Evolutionary conservation across 73 alveolate genomes (phyloP).

Genomic region (Blepharisma stoltei): DNA sequence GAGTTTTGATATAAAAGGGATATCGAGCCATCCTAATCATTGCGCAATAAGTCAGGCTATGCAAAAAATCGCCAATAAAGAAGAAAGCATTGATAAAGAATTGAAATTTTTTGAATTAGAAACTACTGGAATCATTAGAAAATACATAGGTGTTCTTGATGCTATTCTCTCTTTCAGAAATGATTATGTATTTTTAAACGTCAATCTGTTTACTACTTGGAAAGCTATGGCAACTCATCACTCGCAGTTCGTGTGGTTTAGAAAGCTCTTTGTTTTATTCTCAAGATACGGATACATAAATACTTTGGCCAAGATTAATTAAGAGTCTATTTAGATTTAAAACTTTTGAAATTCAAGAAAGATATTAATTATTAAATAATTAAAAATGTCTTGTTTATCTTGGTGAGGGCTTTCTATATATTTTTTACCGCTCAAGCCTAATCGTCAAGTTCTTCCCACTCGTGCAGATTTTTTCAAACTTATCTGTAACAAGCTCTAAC

Average conservation of each 20-base stretch:
- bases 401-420: neutral
- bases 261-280: conserved; percentile 79
- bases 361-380: too few species aligned
- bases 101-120: conserved; percentile 50
- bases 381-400: neutral
- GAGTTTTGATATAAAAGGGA: conserved; percentile 91
- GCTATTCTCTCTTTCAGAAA: conserved; percentile 40
- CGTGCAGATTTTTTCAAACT: conserved; percentile 87
- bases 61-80: neutral
- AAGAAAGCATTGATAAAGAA: neutral
- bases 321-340: too few species aligned
- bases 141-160: conserved; percentile 74
- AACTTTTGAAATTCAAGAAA: too few species aligned
- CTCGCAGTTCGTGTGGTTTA: conserved; percentile 88
- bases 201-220: conserved; percentile 54
- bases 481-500: conserved; percentile 85
- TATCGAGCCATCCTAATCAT: conserved; percentile 93
- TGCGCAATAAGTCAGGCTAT: conserved; percentile 68
- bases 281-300: conserved; percentile 81
- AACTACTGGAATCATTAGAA: conserved; percentile 59
- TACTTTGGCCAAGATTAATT: conserved; percentile 32
- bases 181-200: conserved; percentile 36
- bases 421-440: conserved; percentile 80
- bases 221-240: conserved; percentile 78
- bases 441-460: conserved; percentile 92